Base-by-base conservation (phyloP, 331 rosid genomes). In the Quercus lobata region DNA sequence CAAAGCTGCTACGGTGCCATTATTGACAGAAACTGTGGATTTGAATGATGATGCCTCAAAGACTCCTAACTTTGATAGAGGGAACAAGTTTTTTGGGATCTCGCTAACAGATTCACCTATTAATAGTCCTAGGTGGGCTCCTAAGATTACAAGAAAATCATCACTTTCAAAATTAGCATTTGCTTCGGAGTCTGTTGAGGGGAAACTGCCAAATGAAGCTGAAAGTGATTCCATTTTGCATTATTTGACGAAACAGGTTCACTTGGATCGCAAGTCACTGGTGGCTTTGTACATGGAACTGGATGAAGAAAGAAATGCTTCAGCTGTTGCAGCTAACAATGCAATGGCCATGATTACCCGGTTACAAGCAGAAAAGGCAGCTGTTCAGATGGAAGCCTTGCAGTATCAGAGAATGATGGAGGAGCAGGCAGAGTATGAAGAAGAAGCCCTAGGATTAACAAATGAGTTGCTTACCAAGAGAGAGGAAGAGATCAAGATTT, bases 341-440 rank as follows among this genome's bases (percentile, higher is more conserved):
- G 97, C 99, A 21, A 93, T 96, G 99, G 96, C 98, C 11, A 96
- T 93, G 99, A 96, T 96, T 78, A 96, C 96, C 4, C 82, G 92
- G 72, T 71, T 96, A 29, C 97, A 96, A 69, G 97, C 94, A 0
- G 96, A 95, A 74, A 95, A 95, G 82, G 99, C 97, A 0, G 89
- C 93, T 0, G 89, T 93, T 80, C 96, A 93, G 80, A 95, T 95
- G 99, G 99, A 95, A 49, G 98, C 99, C 53, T 86, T 93, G 72
- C 99, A 93, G 72, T 93, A 96, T 80, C 99, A 96, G 61, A 91
- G 99, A 85, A 88, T 96, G 96, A 93, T 91, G 99, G 98, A 96
- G 83, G 98, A 93, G 75, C 98, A 96, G 77, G 91, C 90, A 1
- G 98, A 96, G 89, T 93, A 93, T 68, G 99, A 96, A 54, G 93